phyloP scores from a whole-genome alignment of 345 rosid species.

The Populus nigra region DNA sequence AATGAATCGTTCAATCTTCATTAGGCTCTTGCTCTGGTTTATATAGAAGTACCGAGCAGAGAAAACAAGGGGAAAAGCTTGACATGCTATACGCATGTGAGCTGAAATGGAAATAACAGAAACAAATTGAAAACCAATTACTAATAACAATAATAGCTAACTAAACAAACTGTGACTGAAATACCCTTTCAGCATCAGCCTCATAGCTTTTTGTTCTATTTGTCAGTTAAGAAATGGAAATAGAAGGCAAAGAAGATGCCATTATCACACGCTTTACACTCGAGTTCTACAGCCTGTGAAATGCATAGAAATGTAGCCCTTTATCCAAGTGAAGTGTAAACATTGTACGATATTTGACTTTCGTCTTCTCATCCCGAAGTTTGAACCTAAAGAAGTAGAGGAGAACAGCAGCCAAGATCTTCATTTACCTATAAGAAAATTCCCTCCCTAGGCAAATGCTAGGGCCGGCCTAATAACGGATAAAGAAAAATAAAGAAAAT shows the following conservation, averaged over 20 bases:
- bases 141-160: too few species aligned
- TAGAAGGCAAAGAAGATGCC: neutral
- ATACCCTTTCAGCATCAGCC: too few species aligned
- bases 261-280: neutral
- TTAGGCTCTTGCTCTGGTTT: too few species aligned
- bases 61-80: too few species aligned
- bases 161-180: too few species aligned
- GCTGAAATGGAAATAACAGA: too few species aligned
- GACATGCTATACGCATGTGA: too few species aligned
- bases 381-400: conserved; percentile 31
- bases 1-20: too few species aligned
- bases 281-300: conserved; percentile 15
- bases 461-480: conserved; percentile 36
- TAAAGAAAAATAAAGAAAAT: neutral
- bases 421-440: conserved; percentile 44
- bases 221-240: neutral
- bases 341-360: conserved; percentile 34
- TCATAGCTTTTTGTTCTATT: neutral
- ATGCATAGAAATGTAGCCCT: conserved; percentile 36
- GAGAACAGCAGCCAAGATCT: conserved; percentile 34
- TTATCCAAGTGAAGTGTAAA: conserved; percentile 44
- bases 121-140: too few species aligned
- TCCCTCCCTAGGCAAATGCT: conserved; percentile 41
- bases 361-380: conserved; percentile 31
- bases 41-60: too few species aligned